Conservation (phyloP, 23 red algal genomes). For the Cyanidiococcus yangmingshanensis region DNA sequence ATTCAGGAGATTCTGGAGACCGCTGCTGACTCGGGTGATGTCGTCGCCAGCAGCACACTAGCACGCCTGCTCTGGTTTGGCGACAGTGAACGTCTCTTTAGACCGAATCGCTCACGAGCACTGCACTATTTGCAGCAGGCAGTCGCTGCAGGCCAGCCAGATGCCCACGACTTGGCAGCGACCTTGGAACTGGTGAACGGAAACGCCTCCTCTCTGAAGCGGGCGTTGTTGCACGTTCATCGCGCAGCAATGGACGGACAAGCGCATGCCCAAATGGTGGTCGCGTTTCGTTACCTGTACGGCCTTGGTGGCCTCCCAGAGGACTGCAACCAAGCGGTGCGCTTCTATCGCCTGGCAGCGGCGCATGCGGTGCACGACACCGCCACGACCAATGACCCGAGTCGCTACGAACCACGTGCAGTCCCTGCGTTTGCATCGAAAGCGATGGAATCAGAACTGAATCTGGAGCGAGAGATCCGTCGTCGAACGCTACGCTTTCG, state of each 20-base stretch:
- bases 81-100: background rate
- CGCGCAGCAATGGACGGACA: conserved; percentile 27
- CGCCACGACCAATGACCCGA: too few relatives aligned
- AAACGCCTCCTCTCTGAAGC: background rate
- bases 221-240: conserved; percentile 23
- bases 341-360: conserved; percentile 23
- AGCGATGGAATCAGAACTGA: too few relatives aligned
- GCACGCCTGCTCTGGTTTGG: background rate
- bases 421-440: too few relatives aligned
- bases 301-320: conserved; percentile 23
- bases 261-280: conserved; percentile 28
- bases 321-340: conserved; percentile 18
- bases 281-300: conserved; percentile 41
- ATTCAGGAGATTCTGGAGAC: background rate
- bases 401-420: too few relatives aligned
- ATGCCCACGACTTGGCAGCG: conserved; percentile 34
- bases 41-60: background rate
- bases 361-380: background rate
- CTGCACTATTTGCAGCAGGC: background rate
- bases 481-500: too few relatives aligned
- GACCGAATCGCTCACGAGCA: background rate
- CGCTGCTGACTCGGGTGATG: background rate
- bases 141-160: conserved; percentile 16
- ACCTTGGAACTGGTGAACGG: conserved; percentile 4
- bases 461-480: too few relatives aligned